These are phyloP conservation scores for Zygnema circumcarinatum DNA, from an alignment of 139 green algal species.

Conservation along the genomic window DNA sequence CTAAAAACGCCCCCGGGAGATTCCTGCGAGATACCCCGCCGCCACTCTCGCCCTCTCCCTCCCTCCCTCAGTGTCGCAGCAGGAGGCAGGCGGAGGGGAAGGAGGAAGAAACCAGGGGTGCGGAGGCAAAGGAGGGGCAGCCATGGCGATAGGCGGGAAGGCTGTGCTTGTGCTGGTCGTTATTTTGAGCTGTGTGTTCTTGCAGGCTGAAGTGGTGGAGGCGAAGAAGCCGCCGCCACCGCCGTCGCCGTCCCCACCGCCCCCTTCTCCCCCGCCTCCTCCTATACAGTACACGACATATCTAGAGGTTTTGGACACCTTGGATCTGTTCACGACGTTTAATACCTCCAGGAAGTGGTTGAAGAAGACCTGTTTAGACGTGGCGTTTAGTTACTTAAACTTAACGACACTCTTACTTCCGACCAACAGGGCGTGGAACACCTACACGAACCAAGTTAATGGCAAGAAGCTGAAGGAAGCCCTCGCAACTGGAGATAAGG, in stretches of 20 bases:
- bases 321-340: not conserved
- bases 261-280: not conserved
- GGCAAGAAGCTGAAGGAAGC: not conserved
- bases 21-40: too few species aligned
- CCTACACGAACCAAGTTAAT: not conserved
- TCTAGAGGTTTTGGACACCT: not conserved
- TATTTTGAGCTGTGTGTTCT: too few species aligned
- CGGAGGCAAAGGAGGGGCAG: too few species aligned
- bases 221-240: not conserved
- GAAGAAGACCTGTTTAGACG: not conserved
- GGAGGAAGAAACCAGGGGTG: too few species aligned
- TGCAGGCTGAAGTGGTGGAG: too few species aligned
- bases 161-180: too few species aligned
- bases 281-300: not conserved
- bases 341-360: not conserved
- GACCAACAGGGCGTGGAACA: not conserved
- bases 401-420: not conserved
- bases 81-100: too few species aligned
- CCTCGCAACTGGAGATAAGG: not conserved
- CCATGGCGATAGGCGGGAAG: too few species aligned
- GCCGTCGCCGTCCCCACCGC: not conserved
- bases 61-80: too few species aligned
- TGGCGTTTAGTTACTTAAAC: not conserved
- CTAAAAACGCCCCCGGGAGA: too few species aligned
- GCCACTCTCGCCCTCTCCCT: too few species aligned